Percentiles rank a stretch among this genome's conserved stretches.
Evolutionary conservation across 2,329 filamentous ascomycete species (phyloP).

Genomic region (Grosmannia serpens): DNA sequence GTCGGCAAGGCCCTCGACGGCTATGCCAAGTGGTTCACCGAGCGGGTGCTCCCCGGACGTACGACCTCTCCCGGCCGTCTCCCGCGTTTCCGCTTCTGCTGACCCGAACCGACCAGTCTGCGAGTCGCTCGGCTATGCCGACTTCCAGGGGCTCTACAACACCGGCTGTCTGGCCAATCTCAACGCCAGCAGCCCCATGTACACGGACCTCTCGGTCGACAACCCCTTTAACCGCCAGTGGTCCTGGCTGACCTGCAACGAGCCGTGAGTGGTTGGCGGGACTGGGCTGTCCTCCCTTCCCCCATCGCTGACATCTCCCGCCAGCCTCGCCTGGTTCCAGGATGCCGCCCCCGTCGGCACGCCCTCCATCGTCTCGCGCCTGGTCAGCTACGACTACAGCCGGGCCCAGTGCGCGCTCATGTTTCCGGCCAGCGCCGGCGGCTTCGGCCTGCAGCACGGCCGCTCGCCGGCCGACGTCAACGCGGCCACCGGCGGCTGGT

Average conservation of each 20-base stretch:
- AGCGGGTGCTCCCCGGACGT: slow-evolving; percentile 27
- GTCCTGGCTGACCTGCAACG: slow-evolving; percentile 45
- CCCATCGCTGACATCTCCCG: not conserved
- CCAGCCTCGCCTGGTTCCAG: slow-evolving; percentile 24
- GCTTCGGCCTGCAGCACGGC: slow-evolving; percentile 21
- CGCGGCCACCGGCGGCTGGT: slow-evolving; percentile 28
- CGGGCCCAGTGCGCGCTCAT: slow-evolving; percentile 31
- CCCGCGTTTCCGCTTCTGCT: not conserved
- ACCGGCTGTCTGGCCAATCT: slow-evolving; percentile 32
- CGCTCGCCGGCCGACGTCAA: slow-evolving; percentile 23
- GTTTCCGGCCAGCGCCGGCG: slow-evolving; percentile 27
- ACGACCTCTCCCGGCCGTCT: not conserved
- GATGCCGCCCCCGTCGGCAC: slow-evolving; percentile 31
- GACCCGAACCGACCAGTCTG: slow-evolving; percentile 20
- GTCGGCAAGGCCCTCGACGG: slow-evolving; percentile 37
- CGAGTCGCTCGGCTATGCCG: slow-evolving; percentile 25
- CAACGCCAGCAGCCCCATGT: slow-evolving; percentile 31
- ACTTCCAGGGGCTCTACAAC: slow-evolving; percentile 23
- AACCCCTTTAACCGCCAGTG: slow-evolving; percentile 40
- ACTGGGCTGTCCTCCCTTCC: not conserved
- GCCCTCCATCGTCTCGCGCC: slow-evolving; percentile 29
- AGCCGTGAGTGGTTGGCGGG: slow-evolving; percentile 17
- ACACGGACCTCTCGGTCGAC: slow-evolving; percentile 22
- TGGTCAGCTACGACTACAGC: slow-evolving; percentile 26
- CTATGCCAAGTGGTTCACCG: slow-evolving; percentile 37